Base-by-base conservation (phyloP, 139 green algal species). In the Ettlia oleoabundans region DNA sequence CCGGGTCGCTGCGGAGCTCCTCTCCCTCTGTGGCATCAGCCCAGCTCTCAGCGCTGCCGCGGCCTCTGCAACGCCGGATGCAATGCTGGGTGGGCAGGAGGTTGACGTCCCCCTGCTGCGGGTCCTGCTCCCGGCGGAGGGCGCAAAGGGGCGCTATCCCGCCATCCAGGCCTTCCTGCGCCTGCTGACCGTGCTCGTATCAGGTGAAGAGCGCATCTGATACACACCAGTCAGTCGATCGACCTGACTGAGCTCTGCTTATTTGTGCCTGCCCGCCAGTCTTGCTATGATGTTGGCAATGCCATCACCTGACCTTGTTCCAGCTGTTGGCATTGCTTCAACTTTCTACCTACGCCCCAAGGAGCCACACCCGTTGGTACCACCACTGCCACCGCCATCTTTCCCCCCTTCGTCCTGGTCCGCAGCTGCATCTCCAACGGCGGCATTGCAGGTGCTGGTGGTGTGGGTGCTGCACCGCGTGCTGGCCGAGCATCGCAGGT, bases 141-240 rank as follows among this genome's bases (percentile, higher is more conserved):
- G 40, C 15, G 78, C 83, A 4, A 19, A n/a, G 21, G 84, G 85
- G 41, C 38, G 40, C 22, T 94, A 92, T 79, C 87, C 91, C 1
- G 70, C 86, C 9, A 94, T 86, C 0, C 32, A 30, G 3, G 84
- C 85, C 28, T 66, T 90, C 19, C 66, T 94, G 4, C 8, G 37
- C 21, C 88, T 92, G n/a, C 51, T 85, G 2, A 65, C 80, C 22
- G 62, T 30, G 5, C 89, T 93, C 28, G 70, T 92, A 47, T 64
- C 77, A 7, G 74, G 78, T 52, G 78, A 38, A 33, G 76, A 42
- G n/a, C n/a, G n/a, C n/a, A n/a, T n/a, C n/a, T n/a, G n/a, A n/a
- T n/a, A n/a, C 65, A 63, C 38, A n/a, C 6, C 58, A 19, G 58
- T 19, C 58, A 66, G 19, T 30, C 6, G 10, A 66, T 8, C 58